These are phyloP conservation scores for Puccinia novopanici DNA, from an alignment of 1,284 basidiomycete species.

Conservation along the genomic window DNA sequence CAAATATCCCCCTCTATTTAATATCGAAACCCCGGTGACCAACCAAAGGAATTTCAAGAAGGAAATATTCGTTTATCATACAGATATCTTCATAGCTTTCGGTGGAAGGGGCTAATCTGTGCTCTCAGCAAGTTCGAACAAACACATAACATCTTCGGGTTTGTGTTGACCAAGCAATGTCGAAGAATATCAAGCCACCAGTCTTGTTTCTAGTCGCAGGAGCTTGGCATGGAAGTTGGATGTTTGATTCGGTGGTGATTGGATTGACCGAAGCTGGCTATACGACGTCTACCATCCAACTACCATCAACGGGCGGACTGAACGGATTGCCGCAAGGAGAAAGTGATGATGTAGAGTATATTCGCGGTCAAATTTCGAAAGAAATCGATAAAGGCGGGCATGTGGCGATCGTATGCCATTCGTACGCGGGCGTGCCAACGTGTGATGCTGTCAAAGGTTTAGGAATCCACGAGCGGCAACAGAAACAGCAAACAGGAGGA, in stretches of 20 bases:
- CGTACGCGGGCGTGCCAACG: conserved; percentile 51
- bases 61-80: neutral
- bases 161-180: neutral
- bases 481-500: conserved; percentile 43
- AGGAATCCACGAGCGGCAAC: conserved; percentile 50
- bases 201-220: conserved; percentile 36
- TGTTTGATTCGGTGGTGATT: conserved; percentile 31
- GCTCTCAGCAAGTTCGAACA: conserved; percentile 4
- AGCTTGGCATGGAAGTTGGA: conserved; percentile 46
- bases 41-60: neutral
- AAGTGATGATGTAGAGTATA: conserved; percentile 28
- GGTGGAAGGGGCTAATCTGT: neutral
- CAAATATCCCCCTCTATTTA: neutral
- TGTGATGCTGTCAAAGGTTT: conserved; percentile 50
- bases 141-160: neutral
- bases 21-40: neutral
- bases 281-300: conserved; percentile 18
- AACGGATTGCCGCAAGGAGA: conserved; percentile 10
- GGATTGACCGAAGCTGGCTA: conserved; percentile 29
- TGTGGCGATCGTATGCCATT: conserved; percentile 51
- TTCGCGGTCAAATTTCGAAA: conserved; percentile 30
- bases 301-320: conserved; percentile 27
- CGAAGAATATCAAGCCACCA: conserved; percentile 14
- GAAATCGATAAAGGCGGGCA: conserved; percentile 50
- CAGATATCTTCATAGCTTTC: neutral